These are phyloP conservation scores for Excoecaria cochinchinensis DNA, from an alignment of 345 rosid species.

Conservation along the genomic window DNA sequence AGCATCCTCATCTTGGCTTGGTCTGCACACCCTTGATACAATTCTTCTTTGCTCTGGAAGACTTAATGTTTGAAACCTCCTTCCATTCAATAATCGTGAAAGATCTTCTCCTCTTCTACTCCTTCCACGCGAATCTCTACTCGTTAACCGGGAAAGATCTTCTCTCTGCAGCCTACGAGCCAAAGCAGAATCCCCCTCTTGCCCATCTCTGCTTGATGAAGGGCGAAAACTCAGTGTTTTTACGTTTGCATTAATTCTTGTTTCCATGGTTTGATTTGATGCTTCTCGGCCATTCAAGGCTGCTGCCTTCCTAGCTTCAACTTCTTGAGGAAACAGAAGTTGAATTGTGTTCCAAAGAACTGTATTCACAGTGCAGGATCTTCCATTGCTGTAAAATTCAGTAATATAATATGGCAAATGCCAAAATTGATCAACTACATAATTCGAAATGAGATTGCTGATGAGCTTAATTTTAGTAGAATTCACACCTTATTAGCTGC, in stretches of 20 bases:
- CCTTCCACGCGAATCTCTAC: constrained; percentile 29
- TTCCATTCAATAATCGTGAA: too few relatives aligned
- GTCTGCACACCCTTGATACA: constrained; percentile 24
- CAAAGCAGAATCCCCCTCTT: constrained; percentile 6
- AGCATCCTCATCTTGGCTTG: constrained; percentile 69
- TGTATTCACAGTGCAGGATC: constrained; percentile 83
- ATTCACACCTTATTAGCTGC: constrained; percentile 77
- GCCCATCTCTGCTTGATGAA: constrained; percentile 8
- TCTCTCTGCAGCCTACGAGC: constrained; percentile 10
- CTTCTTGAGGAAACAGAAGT: constrained; percentile 84
- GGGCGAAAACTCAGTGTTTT: too few relatives aligned
- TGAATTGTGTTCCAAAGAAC: constrained; percentile 98
- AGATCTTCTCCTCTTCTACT: constrained; percentile 32
- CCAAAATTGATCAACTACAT: neutral
- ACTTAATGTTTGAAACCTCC: too few relatives aligned
- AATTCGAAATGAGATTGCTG: neutral
- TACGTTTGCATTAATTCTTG: constrained; percentile 6
- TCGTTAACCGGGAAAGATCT: constrained; percentile 21
- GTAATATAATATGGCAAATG: neutral
- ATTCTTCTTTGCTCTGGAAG: constrained; percentile 19
- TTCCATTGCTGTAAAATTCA: constrained; percentile 58
- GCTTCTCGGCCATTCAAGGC: constrained; percentile 21
- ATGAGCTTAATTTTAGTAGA: neutral
- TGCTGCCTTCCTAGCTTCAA: constrained; percentile 70
- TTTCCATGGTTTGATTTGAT: constrained; percentile 23